phyloP scores from a whole-genome alignment of 371 early-diverging fungal species.

The Funneliformis caledonium region DNA sequence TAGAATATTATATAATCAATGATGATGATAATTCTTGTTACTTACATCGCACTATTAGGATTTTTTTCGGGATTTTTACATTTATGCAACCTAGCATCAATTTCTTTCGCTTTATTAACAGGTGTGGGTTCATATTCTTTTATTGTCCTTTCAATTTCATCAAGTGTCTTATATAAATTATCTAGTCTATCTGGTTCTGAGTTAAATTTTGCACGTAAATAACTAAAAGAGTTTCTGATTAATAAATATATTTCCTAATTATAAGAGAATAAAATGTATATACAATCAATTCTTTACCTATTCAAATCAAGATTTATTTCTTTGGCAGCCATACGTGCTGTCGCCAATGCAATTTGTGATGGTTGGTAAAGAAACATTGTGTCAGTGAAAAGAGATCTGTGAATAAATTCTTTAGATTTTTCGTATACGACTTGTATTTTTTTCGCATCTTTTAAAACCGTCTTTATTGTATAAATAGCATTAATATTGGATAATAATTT shows the following conservation, averaged over 20 bases:
- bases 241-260: conserved; percentile 3
- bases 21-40: not conserved
- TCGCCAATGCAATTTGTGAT: conserved; percentile 84
- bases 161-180: conserved; percentile 47
- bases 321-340: conserved; percentile 69
- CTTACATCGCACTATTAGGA: conserved; percentile 70
- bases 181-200: conserved; percentile 47
- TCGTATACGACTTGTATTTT: conserved; percentile 64
- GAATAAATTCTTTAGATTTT: conserved; percentile 58
- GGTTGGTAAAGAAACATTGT: conserved; percentile 80
- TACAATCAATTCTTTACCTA: conserved; percentile 45
- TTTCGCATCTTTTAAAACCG: conserved; percentile 52
- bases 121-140: conserved; percentile 47
- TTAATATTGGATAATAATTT: conserved; percentile 32
- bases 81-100: conserved; percentile 64
- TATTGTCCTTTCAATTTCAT: conserved; percentile 55
- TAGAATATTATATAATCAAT: not conserved
- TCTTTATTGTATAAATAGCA: conserved; percentile 47
- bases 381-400: conserved; percentile 73
- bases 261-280: not conserved
- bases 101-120: conserved; percentile 57
- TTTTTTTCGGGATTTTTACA: conserved; percentile 77
- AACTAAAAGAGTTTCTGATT: conserved; percentile 18
- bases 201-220: conserved; percentile 43
- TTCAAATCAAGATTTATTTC: conserved; percentile 58